Percentiles rank a stretch among this genome's conserved stretches.
phyloP scores from a whole-genome alignment of 208 protist species.

The Jaenimonas drosophilae region DNA sequence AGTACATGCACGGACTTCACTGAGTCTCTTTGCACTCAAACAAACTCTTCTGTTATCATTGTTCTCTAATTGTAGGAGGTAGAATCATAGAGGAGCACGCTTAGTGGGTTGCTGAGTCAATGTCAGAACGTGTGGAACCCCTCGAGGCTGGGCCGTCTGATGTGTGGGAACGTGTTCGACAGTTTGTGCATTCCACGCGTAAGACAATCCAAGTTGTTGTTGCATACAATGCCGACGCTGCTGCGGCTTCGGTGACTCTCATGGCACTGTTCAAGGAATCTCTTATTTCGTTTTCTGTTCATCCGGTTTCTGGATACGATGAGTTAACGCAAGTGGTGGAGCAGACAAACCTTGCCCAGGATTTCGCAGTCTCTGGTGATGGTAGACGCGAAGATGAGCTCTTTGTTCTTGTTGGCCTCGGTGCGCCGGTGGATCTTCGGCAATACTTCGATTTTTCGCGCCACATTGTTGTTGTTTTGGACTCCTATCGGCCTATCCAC shows the following conservation, averaged over 20 bases:
- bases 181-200: conserved; percentile 50
- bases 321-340: conserved; percentile 39
- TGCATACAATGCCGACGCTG: conserved; percentile 63
- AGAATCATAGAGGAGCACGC: too few relatives aligned
- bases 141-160: too few relatives aligned
- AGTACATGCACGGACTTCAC: too few relatives aligned
- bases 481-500: conserved; percentile 65
- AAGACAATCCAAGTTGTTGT: conserved; percentile 65
- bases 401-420: conserved; percentile 74
- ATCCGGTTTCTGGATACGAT: conserved; percentile 56
- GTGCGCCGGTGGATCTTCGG: conserved; percentile 32
- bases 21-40: too few relatives aligned
- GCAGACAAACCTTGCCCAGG: conserved; percentile 46
- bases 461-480: conserved; percentile 73
- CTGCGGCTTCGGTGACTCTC: conserved; percentile 57
- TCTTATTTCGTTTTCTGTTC: conserved; percentile 66
- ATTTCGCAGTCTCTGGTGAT: conserved; percentile 22
- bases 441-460: conserved; percentile 56
- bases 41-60: too few relatives aligned
- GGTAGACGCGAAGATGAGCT: conserved; percentile 30
- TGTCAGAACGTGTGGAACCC: too few relatives aligned
- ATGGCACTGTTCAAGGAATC: conserved; percentile 57
- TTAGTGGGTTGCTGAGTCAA: too few relatives aligned
- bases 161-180: conserved; percentile 56
- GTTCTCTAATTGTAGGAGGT: too few relatives aligned